These are phyloP conservation scores for Metarhizium robertsii DNA, from an alignment of 2,329 filamentous ascomycete genomes.

Conservation along the genomic window DNA sequence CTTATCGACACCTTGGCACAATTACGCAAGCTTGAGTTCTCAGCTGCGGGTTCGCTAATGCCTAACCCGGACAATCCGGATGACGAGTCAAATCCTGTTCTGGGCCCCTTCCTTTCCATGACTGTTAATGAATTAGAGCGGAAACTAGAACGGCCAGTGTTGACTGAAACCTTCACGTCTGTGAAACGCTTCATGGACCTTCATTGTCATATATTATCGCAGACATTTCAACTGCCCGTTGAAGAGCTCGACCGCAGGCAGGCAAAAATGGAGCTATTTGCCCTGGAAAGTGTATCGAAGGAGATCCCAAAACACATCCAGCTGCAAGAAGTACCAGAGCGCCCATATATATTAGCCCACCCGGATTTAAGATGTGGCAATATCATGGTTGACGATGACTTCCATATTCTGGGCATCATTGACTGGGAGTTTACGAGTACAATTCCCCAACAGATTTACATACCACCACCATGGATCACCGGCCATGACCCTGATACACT, in stretches of 20 bases:
- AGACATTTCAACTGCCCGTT: slow-evolving; percentile 1
- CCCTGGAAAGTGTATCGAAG: slow-evolving; percentile 4
- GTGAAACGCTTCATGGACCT: no score
- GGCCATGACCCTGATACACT: slow-evolving; percentile 1
- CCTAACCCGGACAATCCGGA: no score
- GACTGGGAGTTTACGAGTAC: slow-evolving; percentile 8
- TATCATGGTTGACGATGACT: slow-evolving; percentile 14
- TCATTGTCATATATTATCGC: no score
- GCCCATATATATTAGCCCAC: slow-evolving; percentile 10
- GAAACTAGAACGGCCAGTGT: no score
- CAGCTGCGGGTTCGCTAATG: no score
- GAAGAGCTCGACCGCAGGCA: slow-evolving; percentile 1
- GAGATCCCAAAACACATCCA: not conserved
- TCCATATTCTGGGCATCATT: slow-evolving; percentile 7
- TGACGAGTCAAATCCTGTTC: no score
- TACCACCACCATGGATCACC: slow-evolving; percentile 12
- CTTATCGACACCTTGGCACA: no score
- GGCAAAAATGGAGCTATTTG: slow-evolving; percentile 10
- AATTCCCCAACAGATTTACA: slow-evolving; percentile 9
- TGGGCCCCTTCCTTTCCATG: no score
- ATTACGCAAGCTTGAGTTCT: no score
- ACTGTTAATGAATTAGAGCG: no score
- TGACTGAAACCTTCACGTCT: no score
- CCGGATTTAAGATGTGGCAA: slow-evolving; percentile 13
- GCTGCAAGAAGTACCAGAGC: not conserved